Conservation (phyloP, 768 basidiomycete genomes). For the Clitopilus hobsonii region DNA sequence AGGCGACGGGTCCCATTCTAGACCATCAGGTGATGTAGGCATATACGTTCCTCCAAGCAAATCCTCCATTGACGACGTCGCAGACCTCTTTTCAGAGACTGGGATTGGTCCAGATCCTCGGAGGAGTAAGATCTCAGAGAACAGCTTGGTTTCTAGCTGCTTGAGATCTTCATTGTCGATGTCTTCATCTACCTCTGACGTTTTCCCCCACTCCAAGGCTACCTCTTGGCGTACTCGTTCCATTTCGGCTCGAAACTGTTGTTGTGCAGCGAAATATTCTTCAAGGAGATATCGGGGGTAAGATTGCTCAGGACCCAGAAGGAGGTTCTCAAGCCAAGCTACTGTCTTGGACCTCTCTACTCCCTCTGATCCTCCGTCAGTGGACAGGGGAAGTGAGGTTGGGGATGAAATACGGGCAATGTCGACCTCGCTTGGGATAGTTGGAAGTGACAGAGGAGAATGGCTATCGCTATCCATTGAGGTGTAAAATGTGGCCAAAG, state of each 20-base stretch:
- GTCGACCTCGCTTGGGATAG: too few species aligned
- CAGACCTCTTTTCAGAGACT: too few species aligned
- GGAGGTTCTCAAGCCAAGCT: neutral
- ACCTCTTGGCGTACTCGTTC: neutral
- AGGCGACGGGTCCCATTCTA: too few species aligned
- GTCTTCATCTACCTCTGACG: too few species aligned
- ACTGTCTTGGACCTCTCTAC: neutral
- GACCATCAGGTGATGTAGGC: too few species aligned
- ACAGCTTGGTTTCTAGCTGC: neutral
- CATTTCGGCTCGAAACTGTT: too few species aligned
- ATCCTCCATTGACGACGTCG: too few species aligned
- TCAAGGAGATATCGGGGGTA: neutral
- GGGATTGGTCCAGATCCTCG: slow-evolving; percentile 1
- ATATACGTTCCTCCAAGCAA: too few species aligned
- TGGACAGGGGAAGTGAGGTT: neutral
- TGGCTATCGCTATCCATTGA: neutral
- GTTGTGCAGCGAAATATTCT: too few species aligned
- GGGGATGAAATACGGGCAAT: too few species aligned
- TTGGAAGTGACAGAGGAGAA: too few species aligned
- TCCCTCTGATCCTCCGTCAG: neutral
- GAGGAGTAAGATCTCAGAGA: neutral
- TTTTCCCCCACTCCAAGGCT: neutral
- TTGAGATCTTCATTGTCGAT: neutral
- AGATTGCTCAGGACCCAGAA: neutral
- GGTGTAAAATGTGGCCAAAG: neutral